Base-by-base conservation (phyloP, 768 basidiomycete species). In the Russula earlei region DNA sequence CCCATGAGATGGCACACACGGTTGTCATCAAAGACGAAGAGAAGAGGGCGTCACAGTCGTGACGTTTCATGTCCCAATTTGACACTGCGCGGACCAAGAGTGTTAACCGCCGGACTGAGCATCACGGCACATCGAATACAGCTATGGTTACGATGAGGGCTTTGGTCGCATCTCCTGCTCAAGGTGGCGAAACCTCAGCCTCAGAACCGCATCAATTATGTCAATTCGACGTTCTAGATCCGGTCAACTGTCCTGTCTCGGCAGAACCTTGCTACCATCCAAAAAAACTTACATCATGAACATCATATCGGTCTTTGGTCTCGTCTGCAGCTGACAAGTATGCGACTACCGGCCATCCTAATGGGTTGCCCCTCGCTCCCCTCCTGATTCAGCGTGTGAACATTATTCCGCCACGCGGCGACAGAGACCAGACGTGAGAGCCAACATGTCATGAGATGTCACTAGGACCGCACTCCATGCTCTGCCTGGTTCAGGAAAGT, bases 91-190 rank as follows among this genome's bases (percentile, higher is more conserved):
- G 36, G 7, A 44, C 52, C 52, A 49, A 40, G 38, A 38, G 41
- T 36, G 52, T 53, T 47, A n/a, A n/a, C 47, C 47, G 34, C 52
- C 41, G 47, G n/a, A 49, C 10, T 19, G 34, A 14, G 24, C 44
- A 53, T 54, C 51, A 54, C 56, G 47, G 56, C 47, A 58, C 50
- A 42, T 44, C 49, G 49, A 33, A 7, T 49, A 44, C 56, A 52
- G n/a, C n/a, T 52, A 36, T 41, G 51, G 40, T 22, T 41, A n/a
- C 52, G 40, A 47, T 41, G 20, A 12, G 11, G n/a, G 24, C 29
- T 29, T n/a, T 34, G 41, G 20, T 58, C 52, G 46, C 56, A 54
- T 27, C 31, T 41, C 33, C 57, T 36, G 46, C 19, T 44, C 27
- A 24, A 47, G 34, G n/a, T 46, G 52, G 52, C 22, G 46, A 58